Conservation (phyloP, 2,329 filamentous ascomycete genomes). For the Periconia digitata region DNA sequence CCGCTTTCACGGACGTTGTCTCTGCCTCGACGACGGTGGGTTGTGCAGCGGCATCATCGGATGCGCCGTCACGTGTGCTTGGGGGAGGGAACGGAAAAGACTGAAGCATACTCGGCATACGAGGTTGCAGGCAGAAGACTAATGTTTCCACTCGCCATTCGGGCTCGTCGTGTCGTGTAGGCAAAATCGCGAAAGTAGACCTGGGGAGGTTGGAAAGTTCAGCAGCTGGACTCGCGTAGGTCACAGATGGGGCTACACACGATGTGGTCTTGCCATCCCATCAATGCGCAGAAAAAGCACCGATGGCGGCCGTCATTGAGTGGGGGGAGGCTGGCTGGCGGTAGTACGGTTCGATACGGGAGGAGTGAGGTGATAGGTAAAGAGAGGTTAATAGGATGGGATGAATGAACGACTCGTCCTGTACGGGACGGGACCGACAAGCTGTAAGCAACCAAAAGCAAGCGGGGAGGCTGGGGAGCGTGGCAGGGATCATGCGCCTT, state of each 20-base stretch:
- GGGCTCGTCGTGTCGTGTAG: conserved; percentile 46
- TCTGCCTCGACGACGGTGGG: neutral
- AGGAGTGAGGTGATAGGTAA: neutral
- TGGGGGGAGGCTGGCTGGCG: too few species aligned
- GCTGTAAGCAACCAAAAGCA: neutral
- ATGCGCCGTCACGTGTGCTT: conserved; percentile 13
- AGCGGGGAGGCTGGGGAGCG: neutral
- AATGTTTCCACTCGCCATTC: conserved; percentile 52
- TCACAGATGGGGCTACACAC: neutral
- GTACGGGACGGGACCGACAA: neutral
- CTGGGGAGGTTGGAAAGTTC: neutral
- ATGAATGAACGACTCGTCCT: too few species aligned
- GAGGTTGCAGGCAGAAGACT: conserved; percentile 49
- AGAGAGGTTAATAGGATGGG: neutral
- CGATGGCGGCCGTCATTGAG: conserved; percentile 22
- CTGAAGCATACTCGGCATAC: conserved; percentile 56
- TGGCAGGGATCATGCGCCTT: neutral
- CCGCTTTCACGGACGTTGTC: conserved; percentile 11
- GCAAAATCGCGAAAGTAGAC: conserved; percentile 46
- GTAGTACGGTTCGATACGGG: too few species aligned
- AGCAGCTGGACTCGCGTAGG: neutral
- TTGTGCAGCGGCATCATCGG: conserved; percentile 2
- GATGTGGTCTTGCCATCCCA: conserved; percentile 40
- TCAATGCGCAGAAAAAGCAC: conserved; percentile 24
- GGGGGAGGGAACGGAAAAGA: conserved; percentile 16